These are phyloP conservation scores for Alternaria novae-zelandiae DNA, from an alignment of 2,329 filamentous ascomycete species.

Conservation along the genomic window DNA sequence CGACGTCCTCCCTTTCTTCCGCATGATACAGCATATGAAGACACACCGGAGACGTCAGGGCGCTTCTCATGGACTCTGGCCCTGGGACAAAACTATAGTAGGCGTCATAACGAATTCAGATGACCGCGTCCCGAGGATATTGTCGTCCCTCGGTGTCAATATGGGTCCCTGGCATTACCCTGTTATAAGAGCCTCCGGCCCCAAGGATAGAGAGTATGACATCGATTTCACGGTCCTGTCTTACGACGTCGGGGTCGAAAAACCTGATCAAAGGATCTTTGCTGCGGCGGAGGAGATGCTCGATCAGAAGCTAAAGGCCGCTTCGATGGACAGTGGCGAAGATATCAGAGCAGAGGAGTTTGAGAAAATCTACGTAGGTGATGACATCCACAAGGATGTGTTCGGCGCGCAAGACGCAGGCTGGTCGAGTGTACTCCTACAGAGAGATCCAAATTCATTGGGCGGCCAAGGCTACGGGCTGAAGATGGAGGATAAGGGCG, in stretches of 20 bases:
- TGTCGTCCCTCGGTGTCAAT: conserved; percentile 61
- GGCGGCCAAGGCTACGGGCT: neutral
- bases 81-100: conserved; percentile 54
- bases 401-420: conserved; percentile 56
- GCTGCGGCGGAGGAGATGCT: conserved; percentile 59
- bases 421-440: conserved; percentile 56
- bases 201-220: conserved; percentile 36
- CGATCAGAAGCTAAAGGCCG: conserved; percentile 32
- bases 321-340: neutral
- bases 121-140: conserved; percentile 61
- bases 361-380: conserved; percentile 61
- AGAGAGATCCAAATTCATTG: conserved; percentile 33
- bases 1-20: conserved; percentile 56
- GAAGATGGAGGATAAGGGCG: neutral
- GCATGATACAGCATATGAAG: conserved; percentile 42
- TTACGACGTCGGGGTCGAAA: conserved; percentile 67
- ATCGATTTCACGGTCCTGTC: conserved; percentile 67
- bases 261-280: conserved; percentile 65
- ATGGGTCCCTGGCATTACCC: conserved; percentile 42
- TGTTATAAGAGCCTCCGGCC: conserved; percentile 15
- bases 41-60: neutral
- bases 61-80: conserved; percentile 28
- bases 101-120: conserved; percentile 70
- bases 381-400: conserved; percentile 60
- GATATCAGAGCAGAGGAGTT: conserved; percentile 22